Conservation (phyloP, 495 filamentous ascomycete species). For the Annulohypoxylon bovei region DNA sequence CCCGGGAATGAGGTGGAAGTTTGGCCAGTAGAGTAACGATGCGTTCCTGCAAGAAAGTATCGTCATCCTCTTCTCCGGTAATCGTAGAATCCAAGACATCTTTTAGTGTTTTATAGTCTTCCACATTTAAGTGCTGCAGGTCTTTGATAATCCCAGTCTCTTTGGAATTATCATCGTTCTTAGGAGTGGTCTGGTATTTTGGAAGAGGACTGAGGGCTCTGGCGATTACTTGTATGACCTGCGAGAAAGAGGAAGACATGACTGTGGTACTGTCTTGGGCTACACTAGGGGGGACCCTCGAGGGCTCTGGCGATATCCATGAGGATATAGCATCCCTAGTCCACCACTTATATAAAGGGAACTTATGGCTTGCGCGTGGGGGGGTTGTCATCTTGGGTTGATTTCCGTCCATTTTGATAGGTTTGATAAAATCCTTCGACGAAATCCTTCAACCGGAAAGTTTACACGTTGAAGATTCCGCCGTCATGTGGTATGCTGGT, state of each 20-base stretch:
- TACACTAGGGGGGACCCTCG: background rate
- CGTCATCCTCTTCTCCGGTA: conserved; percentile 49
- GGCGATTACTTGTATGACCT: conserved; percentile 39
- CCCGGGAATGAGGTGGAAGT: conserved; percentile 44
- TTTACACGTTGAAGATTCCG: conserved; percentile 5
- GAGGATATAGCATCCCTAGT: background rate
- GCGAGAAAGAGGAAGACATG: conserved; percentile 33
- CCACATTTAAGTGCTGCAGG: conserved; percentile 40
- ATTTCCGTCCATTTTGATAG: conserved; percentile 1
- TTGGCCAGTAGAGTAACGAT: conserved; percentile 50
- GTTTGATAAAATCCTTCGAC: background rate
- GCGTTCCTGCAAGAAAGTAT: conserved; percentile 51
- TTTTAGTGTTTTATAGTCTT: conserved; percentile 49
- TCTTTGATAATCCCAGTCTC: conserved; percentile 41
- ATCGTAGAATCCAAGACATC: conserved; percentile 46
- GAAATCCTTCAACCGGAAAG: background rate
- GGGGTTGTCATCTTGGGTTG: background rate
- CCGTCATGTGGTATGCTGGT: conserved; percentile 14
- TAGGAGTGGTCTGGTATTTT: conserved; percentile 43
- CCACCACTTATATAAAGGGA: conserved; percentile 4
- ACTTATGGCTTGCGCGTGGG: background rate
- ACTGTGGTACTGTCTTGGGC: background rate
- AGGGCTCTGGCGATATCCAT: background rate
- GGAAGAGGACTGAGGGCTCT: conserved; percentile 44
- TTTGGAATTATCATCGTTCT: conserved; percentile 40